Evolutionary conservation across 2,329 filamentous ascomycete species (phyloP), one percentile per base, ranked within the genome.

Genomic region (Thermoascus crustaceus): DNA sequence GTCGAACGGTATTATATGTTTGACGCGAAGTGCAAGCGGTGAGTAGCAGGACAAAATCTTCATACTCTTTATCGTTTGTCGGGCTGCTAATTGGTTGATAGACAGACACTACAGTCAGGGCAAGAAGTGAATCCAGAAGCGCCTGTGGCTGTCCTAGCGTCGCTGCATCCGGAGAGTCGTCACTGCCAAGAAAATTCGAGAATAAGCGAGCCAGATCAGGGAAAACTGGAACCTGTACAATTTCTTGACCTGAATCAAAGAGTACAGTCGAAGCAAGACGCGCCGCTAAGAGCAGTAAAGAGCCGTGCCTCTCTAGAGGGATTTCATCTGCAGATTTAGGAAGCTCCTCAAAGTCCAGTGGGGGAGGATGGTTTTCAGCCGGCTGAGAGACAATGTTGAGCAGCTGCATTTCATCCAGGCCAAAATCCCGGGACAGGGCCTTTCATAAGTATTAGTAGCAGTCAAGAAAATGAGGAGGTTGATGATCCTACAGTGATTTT

Each of bases 371-470:
- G 53, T 53, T 66, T 54, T 24, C 55, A 27, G 41, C 57, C 46
- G 41, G 60, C 47, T 38, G 66, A 48, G 48, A 61, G 6, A 68
- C 56, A 4, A 72, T 64, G 10, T 56, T 50, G 6, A 71, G 50
- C 4, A 78, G 58, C 6, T 72, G 63, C 6, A 65, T 48, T 7
- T 67, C 67, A 16, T 66, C 54, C 17, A 78, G 46, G 1, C 64
- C 67, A 18, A 77, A 58, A 44, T 78, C 74, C 42, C 69, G 64
- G 5, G 72, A 72, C 21, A 78, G 52, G 21, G 72, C 72, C 47
- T 66, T 7, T 10, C 21, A 11, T 16, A 38, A n/a, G 6, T 11
- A 19, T 13, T 23, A 22, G 42, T 36, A 46, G 40, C 19, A 34
- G 20, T 21, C 11, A 18, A 23, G 11, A 11, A 16, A 17, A 18